Evolutionary conservation across 495 filamentous ascomycete species (phyloP).

Genomic region (Penicillium pulvis): DNA sequence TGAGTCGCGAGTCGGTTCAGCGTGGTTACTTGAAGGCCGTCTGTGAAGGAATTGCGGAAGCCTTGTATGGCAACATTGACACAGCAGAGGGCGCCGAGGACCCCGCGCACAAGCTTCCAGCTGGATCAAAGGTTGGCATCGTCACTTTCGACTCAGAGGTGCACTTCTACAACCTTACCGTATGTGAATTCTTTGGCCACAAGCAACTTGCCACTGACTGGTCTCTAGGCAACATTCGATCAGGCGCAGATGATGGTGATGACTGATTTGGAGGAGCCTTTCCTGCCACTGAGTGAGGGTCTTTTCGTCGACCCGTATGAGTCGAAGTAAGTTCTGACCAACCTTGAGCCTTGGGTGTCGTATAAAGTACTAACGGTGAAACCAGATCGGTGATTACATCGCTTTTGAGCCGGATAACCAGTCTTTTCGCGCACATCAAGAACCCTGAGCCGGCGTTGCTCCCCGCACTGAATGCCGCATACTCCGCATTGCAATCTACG

Average conservation of each 20-base stretch:
- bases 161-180: conserved; percentile 94
- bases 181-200: conserved; percentile 41
- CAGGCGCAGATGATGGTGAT: conserved; percentile 98
- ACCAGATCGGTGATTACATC: conserved; percentile 74
- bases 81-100: conserved; percentile 55
- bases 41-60: conserved; percentile 82
- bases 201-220: conserved; percentile 26
- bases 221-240: conserved; percentile 67
- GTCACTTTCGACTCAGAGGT: conserved; percentile 94
- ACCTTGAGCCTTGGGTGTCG: not conserved
- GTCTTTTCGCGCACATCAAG: conserved; percentile 81
- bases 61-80: conserved; percentile 70
- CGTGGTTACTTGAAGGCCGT: conserved; percentile 89
- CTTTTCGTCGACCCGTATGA: conserved; percentile 96
- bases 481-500: conserved; percentile 77
- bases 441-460: conserved; percentile 86
- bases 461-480: conserved; percentile 77
- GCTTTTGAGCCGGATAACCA: conserved; percentile 77
- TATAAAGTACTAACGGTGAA: conserved; percentile 8
- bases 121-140: conserved; percentile 87
- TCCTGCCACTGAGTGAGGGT: conserved; percentile 88
- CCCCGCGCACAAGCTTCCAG: conserved; percentile 60
- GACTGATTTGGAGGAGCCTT: conserved; percentile 96
- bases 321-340: conserved; percentile 61
- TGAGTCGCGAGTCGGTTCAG: conserved; percentile 84